phyloP scores from a whole-genome alignment of 768 basidiomycete species.

The Phylloporus arenicola region DNA sequence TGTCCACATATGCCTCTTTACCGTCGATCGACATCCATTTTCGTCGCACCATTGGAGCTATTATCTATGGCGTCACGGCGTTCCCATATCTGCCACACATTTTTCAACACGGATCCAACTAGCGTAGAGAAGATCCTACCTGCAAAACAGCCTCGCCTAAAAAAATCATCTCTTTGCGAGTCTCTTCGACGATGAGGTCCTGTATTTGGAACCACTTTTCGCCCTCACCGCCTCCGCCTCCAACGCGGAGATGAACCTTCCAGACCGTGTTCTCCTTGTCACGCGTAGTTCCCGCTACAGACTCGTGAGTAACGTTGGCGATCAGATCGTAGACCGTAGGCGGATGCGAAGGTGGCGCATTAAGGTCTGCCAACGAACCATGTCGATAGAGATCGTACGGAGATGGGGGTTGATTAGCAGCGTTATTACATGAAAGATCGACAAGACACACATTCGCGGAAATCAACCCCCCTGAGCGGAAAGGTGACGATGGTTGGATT shows the following conservation, averaged over 20 bases:
- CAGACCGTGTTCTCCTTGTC: slow-evolving; percentile 89
- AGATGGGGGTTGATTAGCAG: slow-evolving; percentile 18
- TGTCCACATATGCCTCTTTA: slow-evolving; percentile 6
- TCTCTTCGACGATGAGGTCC: slow-evolving; percentile 93
- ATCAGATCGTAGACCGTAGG: slow-evolving; percentile 87
- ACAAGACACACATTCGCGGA: slow-evolving; percentile 73
- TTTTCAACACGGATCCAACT: slow-evolving; percentile 11
- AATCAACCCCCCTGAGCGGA: slow-evolving; percentile 87
- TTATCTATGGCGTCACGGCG: slow-evolving; percentile 33
- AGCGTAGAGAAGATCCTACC: slow-evolving; percentile 37
- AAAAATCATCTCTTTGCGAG: slow-evolving; percentile 97
- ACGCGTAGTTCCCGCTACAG: slow-evolving; percentile 90
- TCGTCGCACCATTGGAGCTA: slow-evolving; percentile 13
- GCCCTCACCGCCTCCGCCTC: slow-evolving; percentile 67
- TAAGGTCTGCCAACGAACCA: slow-evolving; percentile 56
- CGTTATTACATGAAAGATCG: slow-evolving; percentile 18
- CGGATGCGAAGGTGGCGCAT: slow-evolving; percentile 53
- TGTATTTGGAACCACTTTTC: slow-evolving; percentile 98
- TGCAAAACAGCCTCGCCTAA: slow-evolving; percentile 95
- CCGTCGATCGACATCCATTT: slow-evolving; percentile 32
- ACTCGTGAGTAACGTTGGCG: slow-evolving; percentile 93
- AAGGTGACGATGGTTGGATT: slow-evolving; percentile 99
- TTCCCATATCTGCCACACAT: slow-evolving; percentile 54
- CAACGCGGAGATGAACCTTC: slow-evolving; percentile 83
- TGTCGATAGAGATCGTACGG: slow-evolving; percentile 22